phyloP scores from a whole-genome alignment of 371 early-diverging fungal species.

The Saksenaea oblongispora region DNA sequence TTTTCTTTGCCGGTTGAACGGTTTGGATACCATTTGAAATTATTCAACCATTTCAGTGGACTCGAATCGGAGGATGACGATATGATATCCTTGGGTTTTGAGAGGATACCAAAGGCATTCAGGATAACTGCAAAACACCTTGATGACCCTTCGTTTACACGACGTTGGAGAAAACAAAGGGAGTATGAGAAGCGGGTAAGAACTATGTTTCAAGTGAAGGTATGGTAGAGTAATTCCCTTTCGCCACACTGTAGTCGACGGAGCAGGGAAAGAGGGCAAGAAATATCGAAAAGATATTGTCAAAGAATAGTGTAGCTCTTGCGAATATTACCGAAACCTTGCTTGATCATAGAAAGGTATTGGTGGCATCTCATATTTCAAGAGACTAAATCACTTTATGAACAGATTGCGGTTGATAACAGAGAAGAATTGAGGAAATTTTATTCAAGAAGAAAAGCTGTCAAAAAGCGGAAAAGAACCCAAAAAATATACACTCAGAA shows the following conservation, averaged over 20 bases:
- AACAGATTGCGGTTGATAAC: not conserved
- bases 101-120: not conserved
- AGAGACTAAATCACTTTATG: not conserved
- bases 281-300: not conserved
- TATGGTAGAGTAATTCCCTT: not conserved
- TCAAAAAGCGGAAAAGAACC: not conserved
- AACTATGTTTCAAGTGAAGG: not conserved
- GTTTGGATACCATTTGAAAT: not conserved
- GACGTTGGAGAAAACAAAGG: not conserved
- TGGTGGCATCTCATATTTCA: not conserved
- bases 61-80: not conserved
- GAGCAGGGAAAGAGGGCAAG: not conserved
- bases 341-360: not conserved
- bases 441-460: not conserved
- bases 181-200: not conserved
- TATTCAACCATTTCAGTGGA: not conserved
- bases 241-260: not conserved
- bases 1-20: not conserved
- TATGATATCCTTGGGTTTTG: not conserved
- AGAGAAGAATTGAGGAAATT: no score
- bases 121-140: not conserved
- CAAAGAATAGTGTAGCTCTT: not conserved
- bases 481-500: not conserved
- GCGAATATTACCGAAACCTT: not conserved
- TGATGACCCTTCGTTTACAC: not conserved